phyloP scores from a whole-genome alignment of 2,329 filamentous ascomycete species.

The Hypocreales sp. region DNA sequence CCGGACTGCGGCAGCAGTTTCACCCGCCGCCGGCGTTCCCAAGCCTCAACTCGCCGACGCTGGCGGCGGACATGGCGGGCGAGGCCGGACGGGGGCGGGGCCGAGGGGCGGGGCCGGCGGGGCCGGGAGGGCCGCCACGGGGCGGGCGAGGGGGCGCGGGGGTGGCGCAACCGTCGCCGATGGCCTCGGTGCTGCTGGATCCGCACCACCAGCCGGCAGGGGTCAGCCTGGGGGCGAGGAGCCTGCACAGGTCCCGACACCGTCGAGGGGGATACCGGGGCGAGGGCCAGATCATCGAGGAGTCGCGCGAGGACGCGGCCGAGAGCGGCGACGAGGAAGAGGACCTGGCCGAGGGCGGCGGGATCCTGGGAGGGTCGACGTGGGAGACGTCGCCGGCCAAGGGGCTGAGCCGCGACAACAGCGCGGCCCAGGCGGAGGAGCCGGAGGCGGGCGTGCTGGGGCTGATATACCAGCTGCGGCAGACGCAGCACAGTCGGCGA shows the following conservation, averaged over 20 bases:
- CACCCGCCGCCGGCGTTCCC: constrained; percentile 65
- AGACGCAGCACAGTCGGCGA: constrained; percentile 36
- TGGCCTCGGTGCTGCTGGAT: constrained; percentile 60
- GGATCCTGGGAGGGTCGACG: constrained; percentile 38
- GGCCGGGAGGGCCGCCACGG: too few relatives aligned
- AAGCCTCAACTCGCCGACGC: constrained; percentile 47
- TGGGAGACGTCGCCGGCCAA: constrained; percentile 42
- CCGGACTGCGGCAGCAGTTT: constrained; percentile 39
- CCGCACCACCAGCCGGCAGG: constrained; percentile 54
- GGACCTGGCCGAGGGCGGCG: constrained; percentile 33
- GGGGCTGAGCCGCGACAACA: constrained; percentile 35
- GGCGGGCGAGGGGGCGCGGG: constrained; percentile 16
- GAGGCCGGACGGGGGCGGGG: constrained; percentile 28
- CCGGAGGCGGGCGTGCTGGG: constrained; percentile 39
- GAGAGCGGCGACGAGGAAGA: constrained; percentile 32
- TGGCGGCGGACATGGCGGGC: constrained; percentile 38
- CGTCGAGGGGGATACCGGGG: constrained; percentile 28
- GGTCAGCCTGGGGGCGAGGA: constrained; percentile 27
- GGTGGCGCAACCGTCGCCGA: constrained; percentile 42
- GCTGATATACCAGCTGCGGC: constrained; percentile 42
- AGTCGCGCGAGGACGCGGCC: constrained; percentile 36
- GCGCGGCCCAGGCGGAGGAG: constrained; percentile 26
- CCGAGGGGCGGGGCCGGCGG: constrained; percentile 18
- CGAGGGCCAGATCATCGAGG: constrained; percentile 38
- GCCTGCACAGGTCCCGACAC: constrained; percentile 28